Evolutionary conservation across 1,139 yeast species (phyloP), one percentile per base, ranked within the genome.

Genomic region (Candida sanyaensis): DNA sequence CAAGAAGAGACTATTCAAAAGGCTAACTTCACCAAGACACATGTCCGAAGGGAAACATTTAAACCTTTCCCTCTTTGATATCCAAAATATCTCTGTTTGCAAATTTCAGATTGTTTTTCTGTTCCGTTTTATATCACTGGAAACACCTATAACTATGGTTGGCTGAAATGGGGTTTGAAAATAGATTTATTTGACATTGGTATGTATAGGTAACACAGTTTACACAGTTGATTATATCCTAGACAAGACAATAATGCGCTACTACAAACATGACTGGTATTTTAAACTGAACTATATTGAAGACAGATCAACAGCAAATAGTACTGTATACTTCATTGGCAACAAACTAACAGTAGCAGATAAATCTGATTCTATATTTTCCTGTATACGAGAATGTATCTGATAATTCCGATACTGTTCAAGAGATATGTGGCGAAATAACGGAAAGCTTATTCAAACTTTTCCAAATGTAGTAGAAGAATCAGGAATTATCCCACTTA

Each of bases 281-380:
- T 33, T 65, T 31, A 70, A 73, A 48, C 64, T 78, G 65, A 66
- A 68, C 37, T 75, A 64, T 52, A 63, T 78, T 53, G 82, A 79
- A 45, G 56, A 59, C 11, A 66, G 66, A 48, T 64, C 78, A 46
- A 62, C 58, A 36, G 60, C 65, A 43, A 69, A 75, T 44, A 71
- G 73, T 26, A 68, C 73, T 10, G 80, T 80, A 0, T 80, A 55
- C 64, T 80, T 83, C 58, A 85, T 80, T 10, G 84, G 84, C 2
- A 72, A 78, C 50, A 71, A 71, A 50, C 64, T 84, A 45, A 71
- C 84, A 1, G 87, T 75, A 2, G 89, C 88, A 2, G 89, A 84
- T 57, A 69, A n/a, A n/a, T n/a, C n/a, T 84, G 43, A 73, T 81
- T 17, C 59, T 79, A 46, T 68, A 71, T 21, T 80, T 74, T 63